phyloP scores from a whole-genome alignment of 2,329 filamentous ascomycete genomes.

The Erysiphe pulchra region DNA sequence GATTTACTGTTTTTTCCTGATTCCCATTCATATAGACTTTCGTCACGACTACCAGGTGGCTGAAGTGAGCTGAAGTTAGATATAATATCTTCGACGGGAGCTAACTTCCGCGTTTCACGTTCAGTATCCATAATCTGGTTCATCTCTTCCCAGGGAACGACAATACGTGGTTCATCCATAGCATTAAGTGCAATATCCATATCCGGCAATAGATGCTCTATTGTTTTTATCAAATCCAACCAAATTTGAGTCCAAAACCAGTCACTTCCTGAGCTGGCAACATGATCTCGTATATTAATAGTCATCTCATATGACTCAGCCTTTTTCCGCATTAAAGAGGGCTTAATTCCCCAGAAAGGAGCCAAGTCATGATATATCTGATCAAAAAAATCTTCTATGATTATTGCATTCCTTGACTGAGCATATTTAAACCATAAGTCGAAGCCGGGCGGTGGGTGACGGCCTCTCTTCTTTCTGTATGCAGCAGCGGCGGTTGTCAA shows the following conservation, averaged over 20 bases:
- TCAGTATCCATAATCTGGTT: conserved; percentile 24
- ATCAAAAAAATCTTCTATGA: conserved; percentile 35
- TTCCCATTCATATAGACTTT: conserved; percentile 1
- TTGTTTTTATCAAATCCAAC: conserved; percentile 14
- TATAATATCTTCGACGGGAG: conserved; percentile 28
- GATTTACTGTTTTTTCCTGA: neutral
- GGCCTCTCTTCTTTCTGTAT: conserved; percentile 28
- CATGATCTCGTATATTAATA: conserved; percentile 29
- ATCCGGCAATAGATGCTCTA: conserved; percentile 29
- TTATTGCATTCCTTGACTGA: conserved; percentile 21
- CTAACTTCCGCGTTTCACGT: conserved; percentile 17
- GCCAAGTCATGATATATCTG: conserved; percentile 25
- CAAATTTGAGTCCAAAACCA: conserved; percentile 20
- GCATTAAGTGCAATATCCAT: conserved; percentile 40
- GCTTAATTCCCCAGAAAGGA: conserved; percentile 21
- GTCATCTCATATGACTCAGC: conserved; percentile 31
- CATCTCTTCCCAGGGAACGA: conserved; percentile 30
- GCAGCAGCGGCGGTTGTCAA: conserved; percentile 20
- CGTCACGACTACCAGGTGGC: conserved; percentile 13
- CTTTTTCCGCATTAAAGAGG: conserved; percentile 22
- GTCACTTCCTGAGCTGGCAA: conserved; percentile 19
- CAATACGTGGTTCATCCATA: conserved; percentile 35
- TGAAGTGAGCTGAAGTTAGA: conserved; percentile 22
- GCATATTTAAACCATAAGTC: conserved; percentile 32
- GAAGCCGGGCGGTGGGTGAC: conserved; percentile 37